phyloP scores from a whole-genome alignment of 208 protist species.

The Endotrypanum monterogeii region DNA sequence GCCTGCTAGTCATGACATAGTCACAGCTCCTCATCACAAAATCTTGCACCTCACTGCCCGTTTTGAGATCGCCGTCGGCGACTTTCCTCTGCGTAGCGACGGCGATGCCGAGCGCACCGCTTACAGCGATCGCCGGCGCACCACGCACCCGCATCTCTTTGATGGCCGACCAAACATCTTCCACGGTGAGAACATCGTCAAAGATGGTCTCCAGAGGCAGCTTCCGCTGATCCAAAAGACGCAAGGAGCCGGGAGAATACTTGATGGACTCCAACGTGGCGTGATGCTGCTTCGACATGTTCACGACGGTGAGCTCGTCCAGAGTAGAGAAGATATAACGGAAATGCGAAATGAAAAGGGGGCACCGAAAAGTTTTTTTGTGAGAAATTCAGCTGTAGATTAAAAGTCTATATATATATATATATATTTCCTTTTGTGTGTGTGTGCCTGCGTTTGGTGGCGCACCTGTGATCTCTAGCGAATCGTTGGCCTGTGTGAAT shows the following conservation, averaged over 20 bases:
- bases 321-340: neutral
- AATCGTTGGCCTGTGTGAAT: too few species aligned
- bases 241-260: constrained; percentile 62
- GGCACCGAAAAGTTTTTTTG: too few species aligned
- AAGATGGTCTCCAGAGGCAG: constrained; percentile 82
- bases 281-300: constrained; percentile 51
- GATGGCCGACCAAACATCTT: constrained; percentile 92
- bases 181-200: constrained; percentile 75
- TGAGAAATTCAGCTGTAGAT: too few species aligned
- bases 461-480: too few species aligned
- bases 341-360: neutral
- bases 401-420: too few species aligned
- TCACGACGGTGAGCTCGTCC: neutral
- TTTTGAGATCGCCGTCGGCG: constrained; percentile 25
- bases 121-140: constrained; percentile 96
- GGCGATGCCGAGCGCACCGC: constrained; percentile 91
- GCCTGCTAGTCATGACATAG: constrained; percentile 91
- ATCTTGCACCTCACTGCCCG: constrained; percentile 34
- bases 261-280: constrained; percentile 82
- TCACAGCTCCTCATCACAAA: constrained; percentile 83
- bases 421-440: too few species aligned
- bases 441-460: too few species aligned
- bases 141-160: constrained; percentile 95
- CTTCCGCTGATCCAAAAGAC: constrained; percentile 85
- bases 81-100: constrained; percentile 70